Percentiles rank a stretch among this genome's conserved stretches.
phyloP scores from a whole-genome alignment of 1,284 basidiomycete genomes.

The Gymnopus androsaceus region DNA sequence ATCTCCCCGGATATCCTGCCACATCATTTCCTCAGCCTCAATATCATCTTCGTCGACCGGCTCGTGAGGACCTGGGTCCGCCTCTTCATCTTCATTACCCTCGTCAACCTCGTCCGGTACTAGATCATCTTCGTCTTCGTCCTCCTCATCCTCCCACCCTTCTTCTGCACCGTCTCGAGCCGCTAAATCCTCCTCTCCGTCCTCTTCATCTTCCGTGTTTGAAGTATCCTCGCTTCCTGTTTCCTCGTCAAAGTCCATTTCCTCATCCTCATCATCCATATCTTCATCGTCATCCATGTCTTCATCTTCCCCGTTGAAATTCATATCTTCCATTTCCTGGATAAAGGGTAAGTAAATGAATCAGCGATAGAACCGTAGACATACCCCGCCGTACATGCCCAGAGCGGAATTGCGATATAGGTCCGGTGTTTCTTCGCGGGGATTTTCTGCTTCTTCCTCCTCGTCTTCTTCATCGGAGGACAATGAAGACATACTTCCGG shows the following conservation, averaged over 20 bases:
- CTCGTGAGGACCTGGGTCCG: conserved; percentile 41
- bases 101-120: conserved; percentile 48
- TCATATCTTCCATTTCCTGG: conserved; percentile 82
- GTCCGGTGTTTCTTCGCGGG: conserved; percentile 85
- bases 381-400: conserved; percentile 90
- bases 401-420: conserved; percentile 96
- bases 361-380: conserved; percentile 30
- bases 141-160: conserved; percentile 64
- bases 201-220: conserved; percentile 66
- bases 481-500: conserved; percentile 58
- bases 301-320: conserved; percentile 66
- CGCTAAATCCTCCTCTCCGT: conserved; percentile 64
- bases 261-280: conserved; percentile 80
- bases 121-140: conserved; percentile 56
- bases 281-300: conserved; percentile 83
- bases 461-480: conserved; percentile 68
- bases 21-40: conserved; percentile 57
- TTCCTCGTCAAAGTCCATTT: conserved; percentile 85
- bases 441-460: conserved; percentile 55
- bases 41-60: conserved; percentile 40
- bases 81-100: conserved; percentile 43
- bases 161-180: conserved; percentile 65
- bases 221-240: conserved; percentile 81
- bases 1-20: conserved; percentile 69
- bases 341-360: conserved; percentile 9